These are phyloP conservation scores for Termitomyces sp. DNA, from an alignment of 768 basidiomycete genomes.

Conservation along the genomic window DNA sequence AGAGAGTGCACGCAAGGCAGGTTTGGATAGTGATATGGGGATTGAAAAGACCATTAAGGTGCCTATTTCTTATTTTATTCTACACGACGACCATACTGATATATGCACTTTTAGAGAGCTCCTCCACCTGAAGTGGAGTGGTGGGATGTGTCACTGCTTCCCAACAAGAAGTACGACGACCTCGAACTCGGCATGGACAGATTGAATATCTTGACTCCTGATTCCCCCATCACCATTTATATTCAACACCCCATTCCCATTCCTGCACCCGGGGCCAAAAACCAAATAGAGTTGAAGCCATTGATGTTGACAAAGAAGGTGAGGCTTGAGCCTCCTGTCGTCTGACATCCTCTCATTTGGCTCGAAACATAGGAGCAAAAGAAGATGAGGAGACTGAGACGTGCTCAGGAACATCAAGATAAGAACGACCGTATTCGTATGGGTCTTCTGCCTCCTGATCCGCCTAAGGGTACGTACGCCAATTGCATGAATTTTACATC, in stretches of 20 bases:
- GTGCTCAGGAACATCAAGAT: constrained; percentile 88
- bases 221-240: constrained; percentile 83
- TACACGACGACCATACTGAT: not conserved
- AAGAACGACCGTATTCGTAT: constrained; percentile 92
- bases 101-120: constrained; percentile 45
- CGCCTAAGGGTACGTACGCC: constrained; percentile 74
- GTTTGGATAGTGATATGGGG: constrained; percentile 88
- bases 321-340: not conserved
- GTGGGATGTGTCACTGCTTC: constrained; percentile 92
- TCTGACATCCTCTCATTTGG: not conserved
- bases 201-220: constrained; percentile 57
- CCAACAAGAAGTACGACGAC: constrained; percentile 76
- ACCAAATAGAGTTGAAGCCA: constrained; percentile 70
- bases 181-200: constrained; percentile 48
- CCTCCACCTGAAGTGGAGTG: constrained; percentile 91
- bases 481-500: not conserved
- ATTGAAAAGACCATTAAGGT: constrained; percentile 89
- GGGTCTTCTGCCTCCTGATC: constrained; percentile 92
- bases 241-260: constrained; percentile 98
- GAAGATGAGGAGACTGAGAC: constrained; percentile 90
- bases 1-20: constrained; percentile 89
- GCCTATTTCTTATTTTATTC: constrained; percentile 12
- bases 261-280: constrained; percentile 85
- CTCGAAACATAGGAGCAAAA: constrained; percentile 67
- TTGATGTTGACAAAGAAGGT: constrained; percentile 93